These are phyloP conservation scores for Sporothrix phasma DNA, from an alignment of 2,329 filamentous ascomycete genomes.

Conservation along the genomic window DNA sequence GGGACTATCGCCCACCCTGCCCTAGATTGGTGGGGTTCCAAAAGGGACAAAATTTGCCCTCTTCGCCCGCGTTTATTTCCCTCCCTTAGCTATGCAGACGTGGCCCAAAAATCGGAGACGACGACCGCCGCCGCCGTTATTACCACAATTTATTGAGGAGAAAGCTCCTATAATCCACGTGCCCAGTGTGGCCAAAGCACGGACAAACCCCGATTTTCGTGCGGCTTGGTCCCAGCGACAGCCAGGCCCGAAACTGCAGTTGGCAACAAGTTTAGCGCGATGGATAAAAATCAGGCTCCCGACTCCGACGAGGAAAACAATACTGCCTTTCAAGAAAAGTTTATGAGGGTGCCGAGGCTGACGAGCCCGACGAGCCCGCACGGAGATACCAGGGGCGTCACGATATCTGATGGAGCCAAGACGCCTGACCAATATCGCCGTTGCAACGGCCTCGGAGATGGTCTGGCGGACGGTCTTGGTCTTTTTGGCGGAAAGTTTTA, in stretches of 20 bases:
- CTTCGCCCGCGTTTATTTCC: neutral
- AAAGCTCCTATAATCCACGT: too few species aligned
- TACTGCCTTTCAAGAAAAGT: neutral
- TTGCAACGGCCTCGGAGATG: neutral
- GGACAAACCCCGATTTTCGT: too few species aligned
- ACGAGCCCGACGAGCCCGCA: neutral
- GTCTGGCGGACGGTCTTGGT: neutral
- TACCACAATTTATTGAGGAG: too few species aligned
- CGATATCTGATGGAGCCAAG: neutral
- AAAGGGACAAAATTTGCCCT: neutral
- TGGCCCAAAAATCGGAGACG: conserved; percentile 4
- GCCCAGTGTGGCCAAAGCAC: neutral
- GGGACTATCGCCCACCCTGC: conserved; percentile 5
- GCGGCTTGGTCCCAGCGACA: neutral
- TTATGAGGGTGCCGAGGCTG: neutral
- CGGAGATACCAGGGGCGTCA: too few species aligned
- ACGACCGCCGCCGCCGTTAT: neutral
- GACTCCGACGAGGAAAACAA: neutral
- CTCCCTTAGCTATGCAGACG: conserved; percentile 11
- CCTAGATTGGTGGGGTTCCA: neutral
- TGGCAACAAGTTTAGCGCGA: neutral
- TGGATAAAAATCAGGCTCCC: neutral
- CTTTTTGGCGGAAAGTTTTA: too few species aligned
- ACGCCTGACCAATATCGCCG: neutral
- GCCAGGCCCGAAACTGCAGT: neutral